phyloP scores from a whole-genome alignment of 1,284 basidiomycete species.

The Pyrrhoderma noxium region DNA sequence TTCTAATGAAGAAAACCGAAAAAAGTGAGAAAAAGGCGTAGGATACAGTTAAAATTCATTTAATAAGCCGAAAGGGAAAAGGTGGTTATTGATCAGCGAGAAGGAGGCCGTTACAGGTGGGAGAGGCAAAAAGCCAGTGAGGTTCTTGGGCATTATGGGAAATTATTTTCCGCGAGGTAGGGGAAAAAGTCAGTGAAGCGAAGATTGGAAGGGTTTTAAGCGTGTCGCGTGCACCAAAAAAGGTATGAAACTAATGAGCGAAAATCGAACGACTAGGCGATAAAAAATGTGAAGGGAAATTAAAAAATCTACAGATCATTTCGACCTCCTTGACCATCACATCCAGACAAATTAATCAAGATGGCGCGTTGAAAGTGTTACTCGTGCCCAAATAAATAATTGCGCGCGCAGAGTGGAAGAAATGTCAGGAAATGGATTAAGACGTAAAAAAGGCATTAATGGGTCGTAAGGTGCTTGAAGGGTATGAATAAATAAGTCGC shows the following conservation, averaged over 20 bases:
- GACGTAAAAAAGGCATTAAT: conserved; percentile 10
- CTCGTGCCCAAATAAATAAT: neutral
- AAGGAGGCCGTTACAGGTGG: too few relatives aligned
- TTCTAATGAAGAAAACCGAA: too few relatives aligned
- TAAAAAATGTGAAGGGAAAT: neutral
- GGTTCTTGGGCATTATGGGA: neutral
- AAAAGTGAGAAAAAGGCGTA: neutral
- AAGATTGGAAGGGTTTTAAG: neutral
- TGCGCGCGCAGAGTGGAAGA: too few relatives aligned
- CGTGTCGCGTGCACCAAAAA: neutral
- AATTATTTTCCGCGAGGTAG: neutral
- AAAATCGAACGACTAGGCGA: neutral
- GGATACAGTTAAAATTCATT: neutral
- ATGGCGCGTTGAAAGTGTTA: neutral
- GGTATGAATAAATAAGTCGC: conserved; percentile 8
- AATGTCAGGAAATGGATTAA: neutral
- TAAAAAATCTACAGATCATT: neutral
- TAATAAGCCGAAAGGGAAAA: neutral
- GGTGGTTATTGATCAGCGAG: neutral
- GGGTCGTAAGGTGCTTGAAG: conserved; percentile 11
- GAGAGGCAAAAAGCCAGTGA: neutral
- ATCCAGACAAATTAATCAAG: neutral
- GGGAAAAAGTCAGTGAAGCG: neutral
- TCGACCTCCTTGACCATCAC: conserved; percentile 2
- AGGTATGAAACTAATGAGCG: neutral